Conservation (phyloP, 2,329 filamentous ascomycete genomes). For the Colletotrichum sublineola region DNA sequence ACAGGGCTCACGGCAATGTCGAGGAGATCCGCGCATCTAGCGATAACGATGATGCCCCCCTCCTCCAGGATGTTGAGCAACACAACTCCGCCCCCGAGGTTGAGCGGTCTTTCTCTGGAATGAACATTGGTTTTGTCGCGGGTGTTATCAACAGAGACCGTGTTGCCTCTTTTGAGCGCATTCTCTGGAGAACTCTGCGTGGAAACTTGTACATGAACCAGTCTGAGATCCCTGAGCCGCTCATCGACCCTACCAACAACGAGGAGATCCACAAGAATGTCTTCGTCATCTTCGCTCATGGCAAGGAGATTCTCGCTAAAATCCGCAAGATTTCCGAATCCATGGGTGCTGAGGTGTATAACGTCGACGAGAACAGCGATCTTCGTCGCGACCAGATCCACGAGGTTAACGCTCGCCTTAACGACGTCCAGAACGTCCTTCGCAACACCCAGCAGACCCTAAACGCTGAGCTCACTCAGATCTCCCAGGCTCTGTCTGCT, state of each 20-base stretch:
- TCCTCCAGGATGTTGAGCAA: constrained; percentile 93
- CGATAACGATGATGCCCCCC: constrained; percentile 91
- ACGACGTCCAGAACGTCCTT: constrained; percentile 91
- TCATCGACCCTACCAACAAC: constrained; percentile 92
- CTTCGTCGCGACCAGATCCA: constrained; percentile 95
- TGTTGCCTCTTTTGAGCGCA: constrained; percentile 95
- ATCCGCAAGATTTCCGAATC: constrained; percentile 99
- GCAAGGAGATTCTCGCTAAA: constrained; percentile 98
- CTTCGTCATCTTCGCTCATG: constrained; percentile 98
- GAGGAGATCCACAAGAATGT: constrained; percentile 97
- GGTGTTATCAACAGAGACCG: constrained; percentile 95
- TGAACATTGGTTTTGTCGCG: constrained; percentile 99
- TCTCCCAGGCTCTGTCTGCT: constrained; percentile 89
- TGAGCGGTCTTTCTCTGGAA: constrained; percentile 91
- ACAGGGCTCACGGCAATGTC: constrained; percentile 93
- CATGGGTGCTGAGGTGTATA: constrained; percentile 94
- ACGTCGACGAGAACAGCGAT: constrained; percentile 97
- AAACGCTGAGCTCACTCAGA: constrained; percentile 92
- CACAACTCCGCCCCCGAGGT: constrained; percentile 75
- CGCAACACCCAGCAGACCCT: constrained; percentile 95
- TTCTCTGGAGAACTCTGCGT: constrained; percentile 95
- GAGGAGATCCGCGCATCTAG: constrained; percentile 95
- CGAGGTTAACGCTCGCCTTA: constrained; percentile 93
- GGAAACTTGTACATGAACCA: constrained; percentile 99
- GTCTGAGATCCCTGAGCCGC: constrained; percentile 94